Base-by-base conservation (phyloP, 2,329 filamentous ascomycete species). In the Epichloe aotearoae region DNA sequence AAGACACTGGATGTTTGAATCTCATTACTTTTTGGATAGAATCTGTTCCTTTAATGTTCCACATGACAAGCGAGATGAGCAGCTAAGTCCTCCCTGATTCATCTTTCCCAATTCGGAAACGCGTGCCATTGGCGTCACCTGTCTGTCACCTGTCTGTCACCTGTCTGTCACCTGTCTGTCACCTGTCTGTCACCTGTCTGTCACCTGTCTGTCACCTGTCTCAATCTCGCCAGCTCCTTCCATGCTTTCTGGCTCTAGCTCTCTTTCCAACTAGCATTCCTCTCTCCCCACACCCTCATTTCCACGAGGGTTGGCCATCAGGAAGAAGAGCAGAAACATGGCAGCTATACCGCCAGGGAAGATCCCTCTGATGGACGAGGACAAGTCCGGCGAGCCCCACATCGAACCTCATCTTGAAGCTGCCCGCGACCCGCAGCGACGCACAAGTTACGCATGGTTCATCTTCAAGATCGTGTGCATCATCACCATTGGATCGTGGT, bases 1-100 rank as follows among this genome's bases (percentile, higher is more conserved):
- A 57, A 59, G 53, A 50, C 48, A 5, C 12, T 54, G 42, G 54
- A 58, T 23, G 52, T 52, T 20, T 58, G 47, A 52, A 12, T 46
- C 26, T 30, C 26, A 30, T 30, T 10, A 30, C 30, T 3, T 11
- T 30, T 10, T 11, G 11, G 30, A 30, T 30, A 10, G 10, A 30
- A 30, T 30, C 30, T 30, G 30, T 30, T 8, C 19, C 3, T 19
- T 19, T 19, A 19, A 19, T 19, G 19, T 3, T 19, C 19, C 19
- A 19, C 19, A n/a, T n/a, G n/a, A n/a, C n/a, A n/a, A n/a, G n/a
- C n/a, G n/a, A n/a, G n/a, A n/a, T n/a, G n/a, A n/a, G n/a, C n/a
- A n/a, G n/a, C n/a, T n/a, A n/a, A n/a, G n/a, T n/a, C n/a, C n/a
- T n/a, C n/a, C n/a, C n/a, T n/a, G n/a, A n/a, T n/a, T n/a, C n/a